Base-by-base conservation (phyloP, 306 rosid species). In the Vicia villosa region DNA sequence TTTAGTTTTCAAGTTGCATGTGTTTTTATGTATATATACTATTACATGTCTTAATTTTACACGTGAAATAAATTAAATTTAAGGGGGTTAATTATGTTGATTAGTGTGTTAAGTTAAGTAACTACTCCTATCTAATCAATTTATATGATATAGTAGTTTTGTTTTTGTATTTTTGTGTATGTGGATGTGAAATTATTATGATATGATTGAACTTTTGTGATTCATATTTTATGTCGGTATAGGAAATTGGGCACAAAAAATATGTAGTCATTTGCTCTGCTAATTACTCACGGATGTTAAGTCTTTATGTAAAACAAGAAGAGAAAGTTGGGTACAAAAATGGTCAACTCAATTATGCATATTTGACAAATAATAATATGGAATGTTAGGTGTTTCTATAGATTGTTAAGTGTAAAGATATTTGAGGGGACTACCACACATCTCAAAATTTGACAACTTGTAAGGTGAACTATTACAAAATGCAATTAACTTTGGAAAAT, bases 1-100 rank as follows among this genome's bases (percentile, higher is more conserved):
- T 50, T 20, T 52, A 5, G 40, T 24, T 78, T 86, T 64, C 68
- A 76, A 76, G 36, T 43, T 22, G 38, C 64, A 15, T 81, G 76
- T 77, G 58, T 70, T 34, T 34, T 34, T 34, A 75, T 49, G 77
- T 42, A 74, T 43, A 82, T 43, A 75, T 52, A 62, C 8, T 34
- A 34, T 10, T 19, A 22, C 8, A n/a, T 38, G 41, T 37, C 58
- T 52, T 52, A 21, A 52, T 22, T 57, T 54, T 28, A 47, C 8
- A 38, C 5, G 56, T 13, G 38, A 34, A 34, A 45, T 45, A 45
- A 17, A 41, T 17, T 19, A 50, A 17, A 36, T 3, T 66, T 55
- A 22, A 32, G 61, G 13, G 36, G 28, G 10, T 17, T 5, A 9
- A 8, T 56, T 74, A 66, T 56, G 63, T 55, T 74, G 4, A 6